Conservation (phyloP, 2,329 filamentous ascomycete species). For the Pleoardoris graminearum region DNA sequence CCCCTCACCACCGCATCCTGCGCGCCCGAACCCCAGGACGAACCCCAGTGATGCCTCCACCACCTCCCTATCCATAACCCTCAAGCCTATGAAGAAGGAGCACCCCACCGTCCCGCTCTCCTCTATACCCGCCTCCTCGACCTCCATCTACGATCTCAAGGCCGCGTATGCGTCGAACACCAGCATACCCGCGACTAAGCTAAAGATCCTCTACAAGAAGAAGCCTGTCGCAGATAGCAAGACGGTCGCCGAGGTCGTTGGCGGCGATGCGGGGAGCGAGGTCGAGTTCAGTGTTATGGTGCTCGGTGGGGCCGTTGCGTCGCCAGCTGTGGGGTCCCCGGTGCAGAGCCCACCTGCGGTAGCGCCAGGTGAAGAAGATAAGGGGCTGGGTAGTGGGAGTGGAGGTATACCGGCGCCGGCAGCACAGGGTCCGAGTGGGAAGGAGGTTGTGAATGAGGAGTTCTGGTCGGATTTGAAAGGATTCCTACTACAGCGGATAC, state of each 20-base stretch:
- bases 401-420: conserved; percentile 48
- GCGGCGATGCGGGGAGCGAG: conserved; percentile 55
- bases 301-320: conserved; percentile 60
- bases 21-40: conserved; percentile 49
- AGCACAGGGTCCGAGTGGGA: conserved; percentile 59
- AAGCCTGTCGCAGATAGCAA: conserved; percentile 81
- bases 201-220: conserved; percentile 84
- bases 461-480: conserved; percentile 88
- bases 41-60: conserved; percentile 48
- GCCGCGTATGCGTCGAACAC: conserved; percentile 66
- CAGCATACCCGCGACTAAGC: conserved; percentile 65
- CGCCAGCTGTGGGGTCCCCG: conserved; percentile 29
- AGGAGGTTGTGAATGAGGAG: conserved; percentile 66
- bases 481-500: conserved; percentile 77
- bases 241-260: conserved; percentile 72
- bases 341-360: conserved; percentile 54
- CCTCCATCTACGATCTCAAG: conserved; percentile 80
- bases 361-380: conserved; percentile 58
- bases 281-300: conserved; percentile 89
- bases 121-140: conserved; percentile 66
- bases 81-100: conserved; percentile 70
- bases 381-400: conserved; percentile 26
- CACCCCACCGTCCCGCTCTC: conserved; percentile 59
- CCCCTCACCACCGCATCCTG: conserved; percentile 57
- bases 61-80: conserved; percentile 50